Evolutionary conservation across 2,329 filamentous ascomycete species (phyloP).

Genomic region (Scedosporium dehoogii): DNA sequence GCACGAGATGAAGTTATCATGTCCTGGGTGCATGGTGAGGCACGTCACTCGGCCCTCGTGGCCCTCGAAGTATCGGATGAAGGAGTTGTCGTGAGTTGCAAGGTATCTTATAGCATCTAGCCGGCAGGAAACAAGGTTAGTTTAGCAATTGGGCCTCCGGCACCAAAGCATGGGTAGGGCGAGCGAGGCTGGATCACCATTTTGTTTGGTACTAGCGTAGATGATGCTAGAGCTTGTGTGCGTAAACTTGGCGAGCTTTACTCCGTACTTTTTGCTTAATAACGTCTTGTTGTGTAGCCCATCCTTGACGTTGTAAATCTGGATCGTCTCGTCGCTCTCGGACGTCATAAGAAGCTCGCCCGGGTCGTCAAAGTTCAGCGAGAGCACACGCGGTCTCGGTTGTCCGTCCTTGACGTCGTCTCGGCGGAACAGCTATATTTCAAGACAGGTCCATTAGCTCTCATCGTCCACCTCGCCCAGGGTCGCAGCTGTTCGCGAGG

Average conservation of each 20-base stretch:
- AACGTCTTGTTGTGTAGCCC: constrained; percentile 82
- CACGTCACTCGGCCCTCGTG: constrained; percentile 79
- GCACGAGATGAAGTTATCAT: constrained; percentile 87
- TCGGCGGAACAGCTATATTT: constrained; percentile 43
- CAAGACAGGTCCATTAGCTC: not conserved
- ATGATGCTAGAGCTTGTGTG: constrained; percentile 86
- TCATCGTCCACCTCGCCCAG: not conserved
- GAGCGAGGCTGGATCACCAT: constrained; percentile 42
- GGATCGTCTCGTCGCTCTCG: constrained; percentile 88
- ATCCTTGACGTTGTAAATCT: constrained; percentile 89
- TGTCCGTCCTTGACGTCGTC: constrained; percentile 43
- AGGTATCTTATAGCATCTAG: constrained; percentile 75
- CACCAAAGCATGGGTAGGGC: constrained; percentile 5
- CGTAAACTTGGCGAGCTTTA: constrained; percentile 87
- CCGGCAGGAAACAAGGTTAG: not conserved
- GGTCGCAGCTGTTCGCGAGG: too few relatives aligned
- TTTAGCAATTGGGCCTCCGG: not conserved
- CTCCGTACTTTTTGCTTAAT: constrained; percentile 93
- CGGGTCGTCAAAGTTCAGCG: constrained; percentile 91
- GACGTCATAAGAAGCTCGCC: constrained; percentile 88
- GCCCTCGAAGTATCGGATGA: constrained; percentile 91
- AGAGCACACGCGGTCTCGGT: constrained; percentile 60
- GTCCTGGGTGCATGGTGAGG: constrained; percentile 73
- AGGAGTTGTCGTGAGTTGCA: constrained; percentile 90
- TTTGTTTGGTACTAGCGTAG: constrained; percentile 91